These are phyloP conservation scores for Dictyophora rubrovolvata DNA, from an alignment of 768 basidiomycete genomes.

Conservation along the genomic window DNA sequence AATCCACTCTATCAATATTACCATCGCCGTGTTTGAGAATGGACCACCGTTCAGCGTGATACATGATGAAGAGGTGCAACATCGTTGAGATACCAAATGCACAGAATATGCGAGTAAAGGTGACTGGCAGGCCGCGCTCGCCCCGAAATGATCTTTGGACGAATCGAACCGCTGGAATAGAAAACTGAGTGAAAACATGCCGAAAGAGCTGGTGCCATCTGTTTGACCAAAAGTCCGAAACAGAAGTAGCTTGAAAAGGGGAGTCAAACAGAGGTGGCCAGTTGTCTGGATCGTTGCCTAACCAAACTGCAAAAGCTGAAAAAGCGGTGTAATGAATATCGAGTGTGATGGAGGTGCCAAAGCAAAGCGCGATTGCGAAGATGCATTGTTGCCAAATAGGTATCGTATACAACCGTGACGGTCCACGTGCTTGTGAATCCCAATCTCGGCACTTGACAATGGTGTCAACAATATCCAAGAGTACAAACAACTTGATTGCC, in stretches of 20 bases:
- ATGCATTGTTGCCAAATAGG: neutral
- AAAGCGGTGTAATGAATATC: neutral
- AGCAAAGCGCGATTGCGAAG: neutral
- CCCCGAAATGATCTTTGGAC: neutral
- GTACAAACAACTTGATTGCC: neutral
- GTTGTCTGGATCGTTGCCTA: neutral
- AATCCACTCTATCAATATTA: neutral
- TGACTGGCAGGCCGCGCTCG: neutral
- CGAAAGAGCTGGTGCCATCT: slow-evolving; percentile 7
- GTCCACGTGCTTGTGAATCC: neutral
- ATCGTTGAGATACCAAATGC: slow-evolving; percentile 2
- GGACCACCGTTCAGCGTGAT: neutral
- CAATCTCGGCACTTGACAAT: neutral
- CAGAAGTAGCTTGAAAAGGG: neutral
- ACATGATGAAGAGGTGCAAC: slow-evolving; percentile 1
- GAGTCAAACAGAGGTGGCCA: slow-evolving; percentile 8
- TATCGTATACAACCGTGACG: neutral
- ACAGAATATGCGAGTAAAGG: neutral
- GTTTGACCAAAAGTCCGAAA: slow-evolving; percentile 5
- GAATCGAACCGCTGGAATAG: neutral
- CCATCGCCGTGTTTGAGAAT: neutral
- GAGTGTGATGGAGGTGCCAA: neutral
- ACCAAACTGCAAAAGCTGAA: neutral
- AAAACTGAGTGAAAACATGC: neutral
- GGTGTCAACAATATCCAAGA: neutral